Evolutionary conservation across 202 grass and related monocot genomes (phyloP), one percentile per base, ranked within the genome.

Genomic region (Zoysia matrella): DNA sequence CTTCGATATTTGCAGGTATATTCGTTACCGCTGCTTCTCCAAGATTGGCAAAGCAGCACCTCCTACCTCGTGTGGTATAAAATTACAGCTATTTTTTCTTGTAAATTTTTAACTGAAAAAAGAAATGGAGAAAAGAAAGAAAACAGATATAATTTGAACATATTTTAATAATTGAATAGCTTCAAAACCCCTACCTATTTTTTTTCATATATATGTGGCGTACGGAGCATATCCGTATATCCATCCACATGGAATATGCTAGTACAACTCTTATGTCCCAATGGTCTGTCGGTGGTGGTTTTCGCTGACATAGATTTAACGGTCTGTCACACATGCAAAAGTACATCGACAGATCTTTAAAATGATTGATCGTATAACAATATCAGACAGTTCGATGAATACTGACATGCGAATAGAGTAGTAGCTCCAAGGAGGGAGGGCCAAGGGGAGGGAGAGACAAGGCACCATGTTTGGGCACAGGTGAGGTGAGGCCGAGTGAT

Each of bases 1-100:
- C 67, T 56, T 60, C 65, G 49, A 41, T 69, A 12, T 55, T 30
- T 30, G 14, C 12, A 52, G 22, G 3, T 13, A 58, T 81, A 76
- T 58, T 61, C 52, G 82, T 82, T 89, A 69, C 10, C 3, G 40
- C 52, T 82, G 87, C 73, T 72, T 73, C 82, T 55, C 82, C 87
- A 72, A 14, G 61, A 85, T 62, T 85, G 82, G 87, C 71, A 85
- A 72, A 70, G 6, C 1, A n/a, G 2, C 14, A 7, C 11, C 10
- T 57, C 14, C 60, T 60, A 12, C 71, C 12, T 6, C 3, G 52
- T n/a, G 12, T 9, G 14, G 71, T 30, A 40, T 39, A 6, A 7
- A 63, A 40, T 11, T 30, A 63, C 3, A 63, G 4, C n/a, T 22
- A 8, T 5, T 7, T 56, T 13, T 56, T 14, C 15, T 13, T 56